Evolutionary conservation across 2,329 filamentous ascomycete species (phyloP).

Genomic region (Nothopassalora personata): DNA sequence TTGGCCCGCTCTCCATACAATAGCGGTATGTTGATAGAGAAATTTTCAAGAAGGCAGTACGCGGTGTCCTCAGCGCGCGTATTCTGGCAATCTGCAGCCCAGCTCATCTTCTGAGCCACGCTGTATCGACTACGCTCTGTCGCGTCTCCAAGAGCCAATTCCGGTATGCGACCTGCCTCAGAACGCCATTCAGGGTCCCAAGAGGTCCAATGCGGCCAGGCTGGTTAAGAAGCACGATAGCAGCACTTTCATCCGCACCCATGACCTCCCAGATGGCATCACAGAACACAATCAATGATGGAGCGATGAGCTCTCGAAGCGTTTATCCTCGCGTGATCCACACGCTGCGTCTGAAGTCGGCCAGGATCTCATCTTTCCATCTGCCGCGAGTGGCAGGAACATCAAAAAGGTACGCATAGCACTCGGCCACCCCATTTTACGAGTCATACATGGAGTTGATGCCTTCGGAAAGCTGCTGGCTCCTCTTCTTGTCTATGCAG

Average conservation of each 20-base stretch:
- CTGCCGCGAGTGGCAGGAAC: background rate
- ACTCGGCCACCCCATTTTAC: conserved; percentile 1
- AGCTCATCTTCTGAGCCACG: conserved; percentile 9
- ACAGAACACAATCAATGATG: conserved; percentile 1
- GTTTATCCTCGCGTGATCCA: conserved; percentile 6
- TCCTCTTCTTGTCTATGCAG: conserved; percentile 29
- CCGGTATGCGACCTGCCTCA: background rate
- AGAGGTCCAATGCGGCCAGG: background rate
- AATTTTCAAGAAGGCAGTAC: conserved; percentile 43
- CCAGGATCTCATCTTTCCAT: background rate
- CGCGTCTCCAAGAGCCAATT: background rate
- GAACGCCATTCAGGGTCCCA: background rate
- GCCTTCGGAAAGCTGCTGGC: conserved; percentile 42
- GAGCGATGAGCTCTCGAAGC: conserved; percentile 6
- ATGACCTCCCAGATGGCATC: conserved; percentile 7
- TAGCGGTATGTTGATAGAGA: conserved; percentile 37
- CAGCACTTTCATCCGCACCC: background rate
- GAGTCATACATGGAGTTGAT: conserved; percentile 34
- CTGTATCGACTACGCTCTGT: background rate
- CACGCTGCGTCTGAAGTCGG: background rate
- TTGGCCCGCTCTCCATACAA: conserved; percentile 1
- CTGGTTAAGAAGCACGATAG: background rate
- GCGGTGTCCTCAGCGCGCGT: conserved; percentile 37
- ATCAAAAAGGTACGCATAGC: conserved; percentile 6
- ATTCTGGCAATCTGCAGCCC: conserved; percentile 6